Evolutionary conservation across 2,329 filamentous ascomycete genomes (phyloP).

Genomic region (Claviceps sp.): DNA sequence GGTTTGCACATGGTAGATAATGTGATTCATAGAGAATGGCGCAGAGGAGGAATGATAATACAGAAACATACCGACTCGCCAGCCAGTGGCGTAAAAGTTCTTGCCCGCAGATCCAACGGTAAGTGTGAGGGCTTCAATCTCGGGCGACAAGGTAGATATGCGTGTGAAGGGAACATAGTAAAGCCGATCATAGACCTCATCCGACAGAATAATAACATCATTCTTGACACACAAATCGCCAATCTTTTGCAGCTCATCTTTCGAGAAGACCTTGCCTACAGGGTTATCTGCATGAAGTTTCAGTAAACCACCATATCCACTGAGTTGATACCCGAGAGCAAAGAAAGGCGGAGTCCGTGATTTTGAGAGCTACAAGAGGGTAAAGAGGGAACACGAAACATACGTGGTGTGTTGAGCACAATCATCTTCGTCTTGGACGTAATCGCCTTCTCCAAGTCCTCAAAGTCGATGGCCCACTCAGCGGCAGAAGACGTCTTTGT

Average conservation of each 20-base stretch:
- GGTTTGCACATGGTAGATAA: neutral
- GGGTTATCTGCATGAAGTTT: constrained; percentile 57
- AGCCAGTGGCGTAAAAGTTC: constrained; percentile 96
- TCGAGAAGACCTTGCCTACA: constrained; percentile 87
- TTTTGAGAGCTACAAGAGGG: neutral
- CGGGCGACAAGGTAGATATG: constrained; percentile 78
- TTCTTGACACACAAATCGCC: constrained; percentile 84
- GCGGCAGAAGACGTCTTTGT: constrained; percentile 68
- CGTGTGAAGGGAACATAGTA: constrained; percentile 94
- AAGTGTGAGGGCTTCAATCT: constrained; percentile 75
- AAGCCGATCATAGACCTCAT: constrained; percentile 88
- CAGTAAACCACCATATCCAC: neutral
- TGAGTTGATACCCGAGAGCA: neutral
- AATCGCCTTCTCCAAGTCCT: constrained; percentile 67
- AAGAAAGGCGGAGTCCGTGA: too few species aligned
- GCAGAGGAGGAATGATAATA: neutral
- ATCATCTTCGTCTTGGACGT: constrained; percentile 91
- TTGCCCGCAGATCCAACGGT: constrained; percentile 95
- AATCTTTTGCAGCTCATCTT: constrained; percentile 69
- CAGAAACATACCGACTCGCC: constrained; percentile 55
- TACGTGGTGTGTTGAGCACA: constrained; percentile 64
- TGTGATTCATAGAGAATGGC: neutral
- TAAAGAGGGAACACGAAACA: constrained; percentile 3
- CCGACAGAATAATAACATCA: constrained; percentile 83
- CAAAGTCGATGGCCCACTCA: constrained; percentile 81